Conservation (phyloP, 2,329 filamentous ascomycete genomes). For the Berkeleyomyces basicola region DNA sequence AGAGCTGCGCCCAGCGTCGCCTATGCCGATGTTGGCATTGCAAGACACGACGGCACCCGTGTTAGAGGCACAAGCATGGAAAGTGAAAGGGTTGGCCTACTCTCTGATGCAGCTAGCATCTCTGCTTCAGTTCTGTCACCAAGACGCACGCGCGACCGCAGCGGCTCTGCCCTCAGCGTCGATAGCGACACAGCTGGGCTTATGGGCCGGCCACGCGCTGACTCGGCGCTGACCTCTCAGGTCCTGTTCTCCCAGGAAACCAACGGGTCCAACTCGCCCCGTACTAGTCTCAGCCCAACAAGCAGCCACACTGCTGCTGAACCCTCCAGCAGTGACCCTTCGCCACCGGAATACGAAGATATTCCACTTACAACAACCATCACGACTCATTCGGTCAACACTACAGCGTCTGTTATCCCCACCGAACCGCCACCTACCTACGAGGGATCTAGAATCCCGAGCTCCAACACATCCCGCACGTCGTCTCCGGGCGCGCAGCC, state of each 20-base stretch:
- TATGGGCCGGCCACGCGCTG: constrained; percentile 20
- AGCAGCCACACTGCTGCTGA: constrained; percentile 5
- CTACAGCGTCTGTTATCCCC: constrained; percentile 24
- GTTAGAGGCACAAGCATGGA: constrained; percentile 57
- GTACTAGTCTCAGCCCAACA: constrained; percentile 7
- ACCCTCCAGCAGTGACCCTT: not conserved
- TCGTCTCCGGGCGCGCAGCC: not conserved
- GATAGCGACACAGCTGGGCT: constrained; percentile 26
- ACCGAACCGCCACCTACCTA: constrained; percentile 34
- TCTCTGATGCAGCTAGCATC: constrained; percentile 56
- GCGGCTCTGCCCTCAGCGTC: constrained; percentile 40
- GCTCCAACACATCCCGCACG: not conserved
- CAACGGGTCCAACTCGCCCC: not conserved
- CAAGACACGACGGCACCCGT: constrained; percentile 59
- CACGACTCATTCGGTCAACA: constrained; percentile 13
- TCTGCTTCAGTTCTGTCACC: constrained; percentile 21
- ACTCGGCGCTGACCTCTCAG: constrained; percentile 18
- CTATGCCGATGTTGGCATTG: constrained; percentile 61
- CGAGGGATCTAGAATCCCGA: constrained; percentile 20
- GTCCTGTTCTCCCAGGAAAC: not conserved
- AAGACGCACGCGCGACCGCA: constrained; percentile 28
- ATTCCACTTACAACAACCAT: constrained; percentile 14
- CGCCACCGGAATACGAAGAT: constrained; percentile 11
- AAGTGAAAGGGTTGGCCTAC: constrained; percentile 52
- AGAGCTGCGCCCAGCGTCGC: constrained; percentile 57